Conservation (phyloP, 139 green algal genomes). For the Coccomyxa sp. region DNA sequence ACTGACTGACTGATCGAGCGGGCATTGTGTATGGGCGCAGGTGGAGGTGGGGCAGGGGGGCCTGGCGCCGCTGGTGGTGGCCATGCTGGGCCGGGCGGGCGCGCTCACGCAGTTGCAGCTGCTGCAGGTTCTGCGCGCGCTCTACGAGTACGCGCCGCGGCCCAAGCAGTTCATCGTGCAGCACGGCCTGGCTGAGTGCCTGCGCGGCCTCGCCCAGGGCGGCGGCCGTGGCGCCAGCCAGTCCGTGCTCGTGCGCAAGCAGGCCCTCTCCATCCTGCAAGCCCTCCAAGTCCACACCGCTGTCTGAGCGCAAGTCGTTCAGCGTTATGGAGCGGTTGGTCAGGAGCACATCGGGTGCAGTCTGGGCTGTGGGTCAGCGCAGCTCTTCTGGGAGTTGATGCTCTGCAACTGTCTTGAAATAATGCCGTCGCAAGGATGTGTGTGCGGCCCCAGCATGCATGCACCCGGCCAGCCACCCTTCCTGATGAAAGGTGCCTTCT, state of each 20-base stretch:
- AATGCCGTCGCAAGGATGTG: too few species aligned
- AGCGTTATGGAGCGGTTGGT: too few species aligned
- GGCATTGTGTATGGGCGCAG: background rate
- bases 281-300: conserved; percentile 72
- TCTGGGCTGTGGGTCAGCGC: too few species aligned
- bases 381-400: too few species aligned
- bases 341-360: too few species aligned
- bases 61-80: conserved; percentile 28
- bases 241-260: conserved; percentile 39
- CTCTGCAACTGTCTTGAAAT: too few species aligned
- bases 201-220: conserved; percentile 28
- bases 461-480: too few species aligned
- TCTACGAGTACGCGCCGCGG: conserved; percentile 72
- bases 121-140: conserved; percentile 45
- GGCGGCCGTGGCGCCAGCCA: conserved; percentile 4
- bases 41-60: conserved; percentile 26
- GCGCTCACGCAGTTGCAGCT: conserved; percentile 24
- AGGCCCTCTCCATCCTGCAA: conserved; percentile 64
- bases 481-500: too few species aligned
- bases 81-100: conserved; percentile 33
- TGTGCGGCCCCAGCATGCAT: too few species aligned
- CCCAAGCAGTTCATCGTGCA: conserved; percentile 76
- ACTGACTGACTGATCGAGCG: too few species aligned
- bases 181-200: conserved; percentile 44
- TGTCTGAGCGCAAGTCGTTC: conserved; percentile 25